Evolutionary conservation across 805 yeast species (phyloP), one percentile per base, ranked within the genome.

Genomic region (Myxozyma udenii): DNA sequence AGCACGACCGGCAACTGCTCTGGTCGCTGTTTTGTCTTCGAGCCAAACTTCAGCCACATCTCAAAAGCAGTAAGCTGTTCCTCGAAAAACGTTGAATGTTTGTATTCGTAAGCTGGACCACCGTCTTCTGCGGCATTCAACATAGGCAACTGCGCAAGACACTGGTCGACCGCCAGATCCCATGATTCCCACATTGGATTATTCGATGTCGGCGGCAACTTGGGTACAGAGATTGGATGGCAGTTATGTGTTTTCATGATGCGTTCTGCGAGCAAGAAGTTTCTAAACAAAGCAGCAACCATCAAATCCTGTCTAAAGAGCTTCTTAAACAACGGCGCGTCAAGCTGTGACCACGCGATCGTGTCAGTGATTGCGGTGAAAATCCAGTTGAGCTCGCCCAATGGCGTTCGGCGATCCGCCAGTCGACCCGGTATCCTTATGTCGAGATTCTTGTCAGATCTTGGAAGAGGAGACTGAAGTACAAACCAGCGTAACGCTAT

Each of bases 181-280:
- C 98, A 93, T 0, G 96, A 84, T 53, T 88, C 93, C 98, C 98
- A 93, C 87, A 93, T 83, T 3, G 95, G 81, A 65, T 93, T 97
- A 55, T 79, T 78, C 42, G 86, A 81, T 12, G 81, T 73, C 48
- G 88, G 93, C 0, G 98, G 98, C 35, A 93, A 71, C 7, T 86
- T 88, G 0, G 98, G 98, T 57, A 88, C 95, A 16, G 96, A 87
- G 2, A 90, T 81, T 1, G 98, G 98, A 64, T 89, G 95, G 66
- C 97, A 90, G 53, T 90, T 89, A 60, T 85, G 83, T 62, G 85
- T 83, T 2, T 96, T 89, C 97, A 93, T 88, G 38, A 93, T 85
- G 59, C 96, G 78, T 64, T 87, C 90, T 0, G 98, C 98, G 19
- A 93, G 72, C 23, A 93, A 68, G 64, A 93, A 93, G 70, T 93